Evolutionary conservation across 495 filamentous ascomycete genomes (phyloP), one percentile per base, ranked within the genome.

Genomic region (Aspergillus bertholletiae): DNA sequence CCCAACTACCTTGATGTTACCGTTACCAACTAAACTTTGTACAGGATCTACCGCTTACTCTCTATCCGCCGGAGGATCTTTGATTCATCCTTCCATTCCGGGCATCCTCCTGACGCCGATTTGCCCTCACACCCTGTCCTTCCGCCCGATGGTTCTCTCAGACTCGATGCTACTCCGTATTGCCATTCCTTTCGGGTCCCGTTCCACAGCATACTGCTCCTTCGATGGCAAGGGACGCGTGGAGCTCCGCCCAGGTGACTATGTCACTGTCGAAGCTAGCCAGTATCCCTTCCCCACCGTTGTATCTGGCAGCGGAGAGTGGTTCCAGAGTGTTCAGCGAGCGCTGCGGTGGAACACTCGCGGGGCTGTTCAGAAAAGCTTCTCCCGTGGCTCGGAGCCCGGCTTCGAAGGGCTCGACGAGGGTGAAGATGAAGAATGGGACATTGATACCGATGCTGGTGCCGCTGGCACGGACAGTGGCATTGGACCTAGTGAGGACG

Each of bases 61-160:
- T 12, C 85, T 98, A 46, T 96, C 92, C 18, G 94, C 95, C 23
- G 94, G 95, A 37, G 94, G 94, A 55, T 93, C 92, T 22, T 85
- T 98, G 24, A 93, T 96, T 54, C 92, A 97, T 66, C 94, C 94
- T 7, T 95, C 96, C 58, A 96, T 98, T 53, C 95, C 94, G 7
- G 94, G 92, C 61, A 97, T 98, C 66, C 88, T 97, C 13, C 84
- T 98, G 45, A 97, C 95, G 2, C 95, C 95, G 0, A 98, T 98
- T 67, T 98, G 94, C 69, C 92, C 94, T 15, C 94, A 98, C 67
- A 97, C 92, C 0, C 80, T 98, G 18, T 95, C 90, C 32, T 97
- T 98, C 83, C 84, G 94, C 9, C 94, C 94, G 27, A 96, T 98
- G 89, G 88, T 98, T n/a, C 84, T 98, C n/a, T 93, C 89, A 30